Base-by-base conservation (phyloP, 2,329 filamentous ascomycete genomes). In the Sporothrix inflata region DNA sequence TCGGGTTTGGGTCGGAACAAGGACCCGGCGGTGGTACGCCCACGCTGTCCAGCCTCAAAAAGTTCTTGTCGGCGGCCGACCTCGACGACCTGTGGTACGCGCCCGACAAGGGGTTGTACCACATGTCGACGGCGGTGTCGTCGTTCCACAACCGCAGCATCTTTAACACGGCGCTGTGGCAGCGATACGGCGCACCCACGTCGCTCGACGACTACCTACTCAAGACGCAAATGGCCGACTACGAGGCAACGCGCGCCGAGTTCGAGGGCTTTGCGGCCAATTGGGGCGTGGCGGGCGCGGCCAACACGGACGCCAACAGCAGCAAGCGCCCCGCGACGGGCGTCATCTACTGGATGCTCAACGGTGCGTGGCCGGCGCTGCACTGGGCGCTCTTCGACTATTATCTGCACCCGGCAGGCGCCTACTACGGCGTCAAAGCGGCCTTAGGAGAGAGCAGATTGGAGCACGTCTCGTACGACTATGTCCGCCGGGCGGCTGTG, bases 331-430 rank as follows among this genome's bases (percentile, higher is more conserved):
- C 87, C 0, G 87, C 88, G 0, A 90, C 88, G 0, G 89, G 89
- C 0, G 66, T 87, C 65, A 85, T 91, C 19, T 91, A 91, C 80
- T 91, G 89, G 89, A 91, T 91, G 89, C 78, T 91, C 70, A 90
- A 90, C 75, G 85, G 85, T 61, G 89, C 89, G 0, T 91, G 89
- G 88, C 89, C 89, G 0, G 86, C 84, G 71, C 79, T 91, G 38
- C 89, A 91, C 76, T 91, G 89, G 89, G 87, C 88, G 70, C 79
- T 90, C 6, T 90, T 90, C 76, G 89, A 91, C 75, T 88, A 88
- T 77, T 90, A 90, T 74, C 78, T 90, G 53, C 85, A 84, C 27
- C 85, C 88, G 0, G 85, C 84, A 0, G 89, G 87, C 0, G 83
- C 86, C 0, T 91, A 88, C 74, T 91, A 86, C 72, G 89, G 89